Evolutionary conservation across 2,329 filamentous ascomycete species (phyloP).

Genomic region (Trichoderma koningiopsis): DNA sequence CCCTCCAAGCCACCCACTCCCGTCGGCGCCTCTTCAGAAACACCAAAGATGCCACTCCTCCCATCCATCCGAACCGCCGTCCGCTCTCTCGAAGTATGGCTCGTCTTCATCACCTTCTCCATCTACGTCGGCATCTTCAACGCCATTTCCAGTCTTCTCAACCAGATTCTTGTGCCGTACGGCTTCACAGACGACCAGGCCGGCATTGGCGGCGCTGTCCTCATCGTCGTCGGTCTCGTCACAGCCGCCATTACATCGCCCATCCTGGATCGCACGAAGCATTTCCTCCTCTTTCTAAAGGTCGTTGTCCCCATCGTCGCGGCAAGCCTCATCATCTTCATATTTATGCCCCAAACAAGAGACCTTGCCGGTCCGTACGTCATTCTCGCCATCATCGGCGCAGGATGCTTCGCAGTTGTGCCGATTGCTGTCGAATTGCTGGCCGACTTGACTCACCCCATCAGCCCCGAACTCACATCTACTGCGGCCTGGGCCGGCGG

Average conservation of each 20-base stretch:
- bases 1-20: conserved; percentile 77
- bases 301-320: conserved; percentile 73
- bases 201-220: conserved; percentile 83
- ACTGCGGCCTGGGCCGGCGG: conserved; percentile 85
- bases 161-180: conserved; percentile 87
- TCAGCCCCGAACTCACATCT: conserved; percentile 81
- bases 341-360: conserved; percentile 71
- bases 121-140: conserved; percentile 95
- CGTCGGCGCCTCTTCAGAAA: conserved; percentile 66
- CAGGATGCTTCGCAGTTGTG: conserved; percentile 75
- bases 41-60: conserved; percentile 55
- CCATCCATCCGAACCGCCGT: conserved; percentile 56
- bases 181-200: conserved; percentile 81
- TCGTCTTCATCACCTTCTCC: conserved; percentile 78
- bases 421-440: conserved; percentile 86
- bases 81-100: conserved; percentile 71
- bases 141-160: conserved; percentile 81
- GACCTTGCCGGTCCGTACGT: conserved; percentile 71
- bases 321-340: conserved; percentile 71
- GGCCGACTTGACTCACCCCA: conserved; percentile 83
- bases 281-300: conserved; percentile 73
- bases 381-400: conserved; percentile 75
- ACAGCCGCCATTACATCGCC: conserved; percentile 75
- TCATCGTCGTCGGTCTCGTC: conserved; percentile 87
- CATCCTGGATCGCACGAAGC: conserved; percentile 81